Evolutionary conservation across 225 moss, liverwort and hornwort genomes (phyloP).

Genomic region (Physcomitrium patens): DNA sequence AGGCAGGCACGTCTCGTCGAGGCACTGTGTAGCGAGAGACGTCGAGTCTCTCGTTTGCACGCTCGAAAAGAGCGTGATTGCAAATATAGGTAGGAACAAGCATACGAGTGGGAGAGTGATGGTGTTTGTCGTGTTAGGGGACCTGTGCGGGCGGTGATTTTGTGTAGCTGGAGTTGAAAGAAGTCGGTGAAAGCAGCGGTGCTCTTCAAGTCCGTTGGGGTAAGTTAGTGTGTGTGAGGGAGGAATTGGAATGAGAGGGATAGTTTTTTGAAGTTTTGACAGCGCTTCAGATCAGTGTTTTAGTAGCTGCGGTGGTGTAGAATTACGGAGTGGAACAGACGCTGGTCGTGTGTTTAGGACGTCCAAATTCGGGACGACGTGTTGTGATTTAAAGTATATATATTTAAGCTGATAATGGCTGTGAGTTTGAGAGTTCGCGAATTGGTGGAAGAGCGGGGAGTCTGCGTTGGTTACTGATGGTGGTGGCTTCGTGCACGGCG

Average conservation of each 20-base stretch:
- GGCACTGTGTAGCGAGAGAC: background rate
- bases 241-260: background rate
- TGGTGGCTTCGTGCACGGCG: conserved; percentile 37
- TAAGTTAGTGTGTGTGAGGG: background rate
- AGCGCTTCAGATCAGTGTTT: background rate
- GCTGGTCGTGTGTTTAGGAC: conserved; percentile 27
- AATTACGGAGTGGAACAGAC: conserved; percentile 23
- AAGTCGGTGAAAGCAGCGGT: background rate
- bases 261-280: conserved; percentile 25
- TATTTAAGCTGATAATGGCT: conserved; percentile 30
- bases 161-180: background rate
- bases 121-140: background rate
- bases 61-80: background rate
- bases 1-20: background rate
- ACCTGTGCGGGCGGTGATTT: background rate
- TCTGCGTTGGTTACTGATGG: conserved; percentile 32
- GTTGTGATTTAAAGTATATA: conserved; percentile 10
- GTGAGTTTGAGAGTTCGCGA: conserved; percentile 33
- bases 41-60: background rate
- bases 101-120: background rate
- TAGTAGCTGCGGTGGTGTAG: conserved; percentile 24
- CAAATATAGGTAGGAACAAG: background rate
- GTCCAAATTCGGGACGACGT: conserved; percentile 26
- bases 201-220: conserved; percentile 6
- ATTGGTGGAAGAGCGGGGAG: conserved; percentile 42